Conservation (phyloP, 2,329 filamentous ascomycete species). For the Venturia carpophila region DNA sequence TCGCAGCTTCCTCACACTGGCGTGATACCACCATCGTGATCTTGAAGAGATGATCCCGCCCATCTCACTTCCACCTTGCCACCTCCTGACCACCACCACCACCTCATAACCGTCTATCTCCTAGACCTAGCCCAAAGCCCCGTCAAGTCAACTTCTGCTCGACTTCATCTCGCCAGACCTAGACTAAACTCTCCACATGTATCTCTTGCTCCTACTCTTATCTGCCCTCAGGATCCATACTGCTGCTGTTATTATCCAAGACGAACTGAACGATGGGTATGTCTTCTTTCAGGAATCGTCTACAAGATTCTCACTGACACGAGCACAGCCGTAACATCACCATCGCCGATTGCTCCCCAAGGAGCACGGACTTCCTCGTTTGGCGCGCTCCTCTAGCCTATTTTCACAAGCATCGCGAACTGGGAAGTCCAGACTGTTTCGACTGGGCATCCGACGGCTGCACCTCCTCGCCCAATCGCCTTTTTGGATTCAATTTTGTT, state of each 20-base stretch:
- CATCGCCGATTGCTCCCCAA: neutral
- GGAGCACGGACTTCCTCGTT: neutral
- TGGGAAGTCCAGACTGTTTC: neutral
- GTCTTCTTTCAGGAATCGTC: neutral
- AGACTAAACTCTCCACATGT: neutral
- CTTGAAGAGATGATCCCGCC: neutral
- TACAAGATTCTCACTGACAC: neutral
- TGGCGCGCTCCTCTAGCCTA: conserved; percentile 4
- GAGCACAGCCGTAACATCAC: neutral
- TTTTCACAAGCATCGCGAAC: neutral
- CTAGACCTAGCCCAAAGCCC: too few species aligned
- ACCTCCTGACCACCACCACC: too few species aligned
- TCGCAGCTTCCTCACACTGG: neutral
- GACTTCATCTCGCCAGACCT: neutral
- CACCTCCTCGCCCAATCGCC: conserved; percentile 14
- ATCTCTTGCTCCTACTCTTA: conserved; percentile 5
- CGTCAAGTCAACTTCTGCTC: neutral
- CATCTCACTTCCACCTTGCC: neutral
- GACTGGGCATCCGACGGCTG: conserved; percentile 16
- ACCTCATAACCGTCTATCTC: too few species aligned
- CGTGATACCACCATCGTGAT: neutral
- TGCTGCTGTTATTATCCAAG: neutral
- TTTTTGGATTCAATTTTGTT: conserved; percentile 17
- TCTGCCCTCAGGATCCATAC: neutral
- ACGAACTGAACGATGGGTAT: conserved; percentile 5